Evolutionary conservation across 2,329 filamentous ascomycete species (phyloP), one percentile per base, ranked within the genome.

Genomic region (Aspergillus eucalypticola): DNA sequence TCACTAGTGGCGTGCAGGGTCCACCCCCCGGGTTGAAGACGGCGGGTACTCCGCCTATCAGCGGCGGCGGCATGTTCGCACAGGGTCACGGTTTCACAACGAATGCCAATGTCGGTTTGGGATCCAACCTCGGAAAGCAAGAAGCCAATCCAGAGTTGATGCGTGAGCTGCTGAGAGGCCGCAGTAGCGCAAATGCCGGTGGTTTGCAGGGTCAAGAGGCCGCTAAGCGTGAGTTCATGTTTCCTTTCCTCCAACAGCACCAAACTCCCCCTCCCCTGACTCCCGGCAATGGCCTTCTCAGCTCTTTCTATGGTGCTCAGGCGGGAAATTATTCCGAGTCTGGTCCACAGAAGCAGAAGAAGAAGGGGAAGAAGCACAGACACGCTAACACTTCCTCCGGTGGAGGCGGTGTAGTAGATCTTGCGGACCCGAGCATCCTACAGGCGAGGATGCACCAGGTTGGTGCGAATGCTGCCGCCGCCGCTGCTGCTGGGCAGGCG

Each of bases 351-450:
- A 96, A 96, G 89, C 92, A 96, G 87, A 96, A 96, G 90, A 97
- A 96, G 88, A 96, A 96, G 92, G 92, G 92, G 85, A 97, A 96
- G 88, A 97, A 97, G 92, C 94, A 97, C 86, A 96, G 93, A 89
- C 93, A 97, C 89, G 94, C 92, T 95, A 96, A 97, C 92, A 97
- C 94, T 94, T 96, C 93, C 91, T 98, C 94, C 88, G 96, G 92
- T 88, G 93, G 92, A 88, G 91, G 92, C 91, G 93, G 91, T 85
- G 88, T 97, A 94, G 93, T 96, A 84, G 93, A 98, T 96, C 92
- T 96, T 93, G 92, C 91, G 86, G 93, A 98, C 92, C 94, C 94
- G 86, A 96, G 92, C 86, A 97, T 97, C 86, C 88, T 98, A 86
- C 93, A 96, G 85, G 92, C 92, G 80, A 91, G 93, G 86, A 90